Conservation (phyloP, 2,329 filamentous ascomycete species). For the Fusarium decemcellulare region DNA sequence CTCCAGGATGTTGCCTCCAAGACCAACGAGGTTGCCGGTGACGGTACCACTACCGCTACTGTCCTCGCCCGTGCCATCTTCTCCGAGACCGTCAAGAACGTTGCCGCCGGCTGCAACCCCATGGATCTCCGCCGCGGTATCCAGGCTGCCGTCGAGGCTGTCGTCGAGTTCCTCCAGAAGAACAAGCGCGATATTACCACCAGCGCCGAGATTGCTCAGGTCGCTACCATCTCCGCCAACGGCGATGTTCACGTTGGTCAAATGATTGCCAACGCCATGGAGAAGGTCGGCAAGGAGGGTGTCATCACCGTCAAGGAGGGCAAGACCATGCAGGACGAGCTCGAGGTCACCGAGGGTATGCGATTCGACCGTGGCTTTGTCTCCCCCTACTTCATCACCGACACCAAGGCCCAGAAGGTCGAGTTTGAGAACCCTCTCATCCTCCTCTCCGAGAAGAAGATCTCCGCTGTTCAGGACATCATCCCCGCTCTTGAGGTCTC, state of each 20-base stretch:
- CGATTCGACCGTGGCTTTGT: slow-evolving; percentile 99
- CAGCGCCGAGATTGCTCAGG: slow-evolving; percentile 96
- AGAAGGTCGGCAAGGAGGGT: slow-evolving; percentile 99
- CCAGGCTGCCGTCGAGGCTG: slow-evolving; percentile 94
- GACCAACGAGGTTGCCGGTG: slow-evolving; percentile 99
- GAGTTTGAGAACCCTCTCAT: slow-evolving; percentile 99
- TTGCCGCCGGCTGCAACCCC: slow-evolving; percentile 98
- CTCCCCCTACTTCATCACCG: slow-evolving; percentile 99
- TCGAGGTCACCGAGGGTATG: slow-evolving; percentile 99
- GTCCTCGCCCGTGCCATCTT: slow-evolving; percentile 98
- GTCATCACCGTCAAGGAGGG: slow-evolving; percentile 99
- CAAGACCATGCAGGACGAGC: slow-evolving; percentile 97
- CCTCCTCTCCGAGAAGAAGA: slow-evolving; percentile 99
- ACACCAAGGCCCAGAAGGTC: slow-evolving; percentile 98
- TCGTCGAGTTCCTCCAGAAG: slow-evolving; percentile 92
- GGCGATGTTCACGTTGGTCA: slow-evolving; percentile 95
- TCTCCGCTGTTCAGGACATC: slow-evolving; percentile 98
- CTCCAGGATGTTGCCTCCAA: slow-evolving; percentile 99
- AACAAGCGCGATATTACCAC: slow-evolving; percentile 99
- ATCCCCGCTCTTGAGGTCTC: slow-evolving; percentile 98
- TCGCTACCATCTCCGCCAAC: slow-evolving; percentile 98
- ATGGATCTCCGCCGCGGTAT: slow-evolving; percentile 99
- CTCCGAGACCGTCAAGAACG: slow-evolving; percentile 99
- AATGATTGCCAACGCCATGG: slow-evolving; percentile 98
- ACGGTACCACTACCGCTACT: slow-evolving; percentile 97